Base-by-base conservation (phyloP, 1,139 yeast species). In the Suhomyces kunorum region DNA sequence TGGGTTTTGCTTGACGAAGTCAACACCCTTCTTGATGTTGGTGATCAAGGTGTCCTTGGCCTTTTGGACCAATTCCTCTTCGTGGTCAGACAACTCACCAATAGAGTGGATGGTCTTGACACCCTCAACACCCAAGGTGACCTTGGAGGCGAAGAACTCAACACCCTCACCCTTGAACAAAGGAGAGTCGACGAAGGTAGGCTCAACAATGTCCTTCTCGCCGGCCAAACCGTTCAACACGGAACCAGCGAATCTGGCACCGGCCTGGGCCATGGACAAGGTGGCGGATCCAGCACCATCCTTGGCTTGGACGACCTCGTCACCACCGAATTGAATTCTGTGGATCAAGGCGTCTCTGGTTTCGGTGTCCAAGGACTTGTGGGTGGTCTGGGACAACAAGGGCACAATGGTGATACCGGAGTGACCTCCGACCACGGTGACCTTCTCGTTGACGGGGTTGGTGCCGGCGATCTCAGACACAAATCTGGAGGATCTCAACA, bases 261-360 rank as follows among this genome's bases (percentile, higher is more conserved):
- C 96, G 38, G 97, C 96, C 63, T 88, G 92, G 38, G 97, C 97
- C 97, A 90, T 90, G 42, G 96, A 87, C 53, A 90, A 75, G 38
- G 98, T 90, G 49, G 96, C 96, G 38, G 96, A 87, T 44, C 97
- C 97, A 49, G 84, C 81, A 59, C 97, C 97, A 63, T 87, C 84
- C 75, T 90, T 90, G 56, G 97, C 97, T 70, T 85, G 76, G 55
- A 90, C 97, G 54, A 90, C 95, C 72, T 90, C 97, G 63, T 90
- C 97, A 69, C 97, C 97, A 62, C 97, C 98, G 62, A 83, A 88
- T 71, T 89, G 97, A 61, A 89, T 88, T 68, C 96, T 83, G 76
- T 87, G 79, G 59, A 87, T 77, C 56, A 89, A 76, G 43, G 80
- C 76, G 60, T 81, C 87, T 58, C 83, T 75, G 56, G 76, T 71